Conservation (phyloP, 192 early-diverging fungal species). For the Mortierella antarctica region DNA sequence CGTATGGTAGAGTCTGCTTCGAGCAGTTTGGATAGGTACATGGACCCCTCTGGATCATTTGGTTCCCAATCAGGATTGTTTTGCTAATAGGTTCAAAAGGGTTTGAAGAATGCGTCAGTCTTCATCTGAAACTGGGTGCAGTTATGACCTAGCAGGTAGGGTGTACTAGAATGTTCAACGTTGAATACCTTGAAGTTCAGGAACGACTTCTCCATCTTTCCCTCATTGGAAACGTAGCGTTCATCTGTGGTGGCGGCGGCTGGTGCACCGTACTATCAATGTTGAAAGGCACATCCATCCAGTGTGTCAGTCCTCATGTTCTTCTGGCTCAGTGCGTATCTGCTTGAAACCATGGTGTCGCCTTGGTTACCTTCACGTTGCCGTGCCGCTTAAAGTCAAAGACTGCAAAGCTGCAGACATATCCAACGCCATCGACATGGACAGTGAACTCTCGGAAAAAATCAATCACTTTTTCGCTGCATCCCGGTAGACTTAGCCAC, state of each 20-base stretch:
- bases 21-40: slow-evolving; percentile 78
- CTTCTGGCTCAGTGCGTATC: background rate
- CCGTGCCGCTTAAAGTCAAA: slow-evolving; percentile 95
- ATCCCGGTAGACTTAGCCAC: slow-evolving; percentile 77
- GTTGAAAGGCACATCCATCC: background rate
- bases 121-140: too few species aligned
- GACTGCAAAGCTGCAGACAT: slow-evolving; percentile 96
- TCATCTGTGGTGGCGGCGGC: slow-evolving; percentile 62
- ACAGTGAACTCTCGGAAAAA: slow-evolving; percentile 97
- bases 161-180: background rate
- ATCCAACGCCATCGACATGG: slow-evolving; percentile 89
- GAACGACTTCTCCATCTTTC: slow-evolving; percentile 99
- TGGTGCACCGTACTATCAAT: slow-evolving; percentile 77
- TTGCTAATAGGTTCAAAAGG: slow-evolving; percentile 54
- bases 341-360: background rate
- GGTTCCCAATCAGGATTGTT: slow-evolving; percentile 97
- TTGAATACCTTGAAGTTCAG: slow-evolving; percentile 88
- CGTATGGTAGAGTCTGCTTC: slow-evolving; percentile 46
- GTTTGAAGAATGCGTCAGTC: background rate
- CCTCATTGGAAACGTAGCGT: slow-evolving; percentile 80
- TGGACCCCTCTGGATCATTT: slow-evolving; percentile 77
- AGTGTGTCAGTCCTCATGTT: background rate
- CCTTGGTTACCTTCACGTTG: slow-evolving; percentile 71
- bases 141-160: background rate
- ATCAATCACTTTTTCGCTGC: slow-evolving; percentile 85